Base-by-base conservation (phyloP, 2,329 filamentous ascomycete genomes). In the Fusarium sulawesiense region DNA sequence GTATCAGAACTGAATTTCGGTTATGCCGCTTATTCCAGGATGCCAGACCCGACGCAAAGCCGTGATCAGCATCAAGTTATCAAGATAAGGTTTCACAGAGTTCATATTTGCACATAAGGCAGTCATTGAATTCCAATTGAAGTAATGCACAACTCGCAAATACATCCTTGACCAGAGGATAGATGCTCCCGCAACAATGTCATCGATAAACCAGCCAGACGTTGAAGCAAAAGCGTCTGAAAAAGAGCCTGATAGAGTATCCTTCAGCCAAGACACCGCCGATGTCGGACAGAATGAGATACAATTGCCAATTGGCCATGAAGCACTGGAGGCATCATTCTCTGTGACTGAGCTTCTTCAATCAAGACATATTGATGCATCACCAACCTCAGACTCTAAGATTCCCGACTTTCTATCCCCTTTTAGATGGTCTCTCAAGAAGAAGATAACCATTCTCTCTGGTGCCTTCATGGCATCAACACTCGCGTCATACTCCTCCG, bases 401-500 rank as follows among this genome's bases (percentile, higher is more conserved):
- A 18, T 16, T 2, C 8, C 37, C 6, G 48, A 23, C 13, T 68
- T 58, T 2, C 37, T 25, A 4, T 58, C 62, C 0, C 71, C 71
- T 0, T 73, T 65, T 12, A 51, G 47, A 6, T 74, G 68, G 69
- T 25, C 75, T 12, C 7, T 21, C 21, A 40, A 32, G 8, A 64
- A 64, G 42, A 78, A 78, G 44, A 51, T 47, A 0, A 40, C 46
- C 2, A 64, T 74, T 2, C 68, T 78, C 0, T 54, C 51, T 2
- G 74, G 70, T 1, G 65, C 76, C 1, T 77, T 78, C 21, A 57
- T 77, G 50, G 77, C 88, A 16, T 91, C 90, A 0, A 82, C 83
- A 1, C 77, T 91, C n/a, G 87, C 89, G 0, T 89, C 89, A 12
- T 91, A 90, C 73, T 85, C 87, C 1, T 88, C 89, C 0, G 90